These are phyloP conservation scores for Uronychia setigera DNA, from an alignment of 73 alveolate species.

Conservation along the genomic window DNA sequence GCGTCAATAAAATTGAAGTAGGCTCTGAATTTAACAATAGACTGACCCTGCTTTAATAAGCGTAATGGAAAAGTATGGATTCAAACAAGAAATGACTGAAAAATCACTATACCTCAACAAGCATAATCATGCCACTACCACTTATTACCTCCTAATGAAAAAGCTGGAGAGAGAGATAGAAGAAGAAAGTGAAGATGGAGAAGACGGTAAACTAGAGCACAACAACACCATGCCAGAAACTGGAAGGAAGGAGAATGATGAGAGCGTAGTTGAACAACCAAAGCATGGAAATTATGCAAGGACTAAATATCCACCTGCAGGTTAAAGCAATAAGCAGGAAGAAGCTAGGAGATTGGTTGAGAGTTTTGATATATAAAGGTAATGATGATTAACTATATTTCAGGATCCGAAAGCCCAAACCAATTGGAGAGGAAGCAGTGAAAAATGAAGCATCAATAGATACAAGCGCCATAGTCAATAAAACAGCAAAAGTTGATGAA, in stretches of 20 bases:
- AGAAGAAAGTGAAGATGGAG: not conserved
- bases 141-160: constrained; percentile 74
- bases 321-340: not conserved
- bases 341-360: not conserved
- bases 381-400: not conserved
- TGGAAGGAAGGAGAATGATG: not conserved
- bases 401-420: not conserved
- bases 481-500: not conserved
- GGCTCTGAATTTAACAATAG: not conserved
- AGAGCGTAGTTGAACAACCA: not conserved
- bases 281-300: not conserved
- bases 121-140: constrained; percentile 84
- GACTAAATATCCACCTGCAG: not conserved
- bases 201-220: not conserved
- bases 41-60: constrained; percentile 43
- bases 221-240: not conserved
- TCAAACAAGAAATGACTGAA: constrained; percentile 46
- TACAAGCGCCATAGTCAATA: too few species aligned
- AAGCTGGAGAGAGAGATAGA: constrained; percentile 49
- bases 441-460: too few species aligned
- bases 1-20: constrained; percentile 81
- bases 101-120: constrained; percentile 49
- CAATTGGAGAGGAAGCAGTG: not conserved
- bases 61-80: constrained; percentile 38
- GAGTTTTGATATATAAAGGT: not conserved